Evolutionary conservation across 306 rosid species (phyloP).

Genomic region (Prunus kanzakura): DNA sequence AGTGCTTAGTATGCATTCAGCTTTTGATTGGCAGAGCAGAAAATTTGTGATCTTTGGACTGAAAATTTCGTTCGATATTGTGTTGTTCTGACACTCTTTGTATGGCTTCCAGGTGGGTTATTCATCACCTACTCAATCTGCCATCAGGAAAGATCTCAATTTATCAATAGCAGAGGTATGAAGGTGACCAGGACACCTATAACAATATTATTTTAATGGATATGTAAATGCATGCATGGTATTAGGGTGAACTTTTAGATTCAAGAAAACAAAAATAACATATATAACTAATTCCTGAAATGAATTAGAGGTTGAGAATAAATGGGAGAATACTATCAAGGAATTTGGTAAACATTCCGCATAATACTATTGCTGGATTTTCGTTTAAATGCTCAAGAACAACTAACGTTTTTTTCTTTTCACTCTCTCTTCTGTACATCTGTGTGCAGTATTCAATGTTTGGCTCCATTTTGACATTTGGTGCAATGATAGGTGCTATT

Average conservation of each 20-base stretch:
- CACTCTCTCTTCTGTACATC: not conserved
- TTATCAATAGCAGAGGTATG: conserved; percentile 70
- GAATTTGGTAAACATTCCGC: not conserved
- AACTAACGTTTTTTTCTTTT: not conserved
- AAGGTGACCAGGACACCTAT: not conserved
- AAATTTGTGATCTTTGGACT: not conserved
- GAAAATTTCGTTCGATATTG: not conserved
- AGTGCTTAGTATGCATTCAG: conserved; percentile 15
- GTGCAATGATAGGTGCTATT: conserved; percentile 96
- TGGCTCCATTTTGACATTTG: conserved; percentile 90
- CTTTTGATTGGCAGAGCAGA: not conserved
- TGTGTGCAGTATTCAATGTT: conserved; percentile 70
- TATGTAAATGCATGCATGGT: not conserved
- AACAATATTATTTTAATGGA: not conserved
- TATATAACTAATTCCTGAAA: no score
- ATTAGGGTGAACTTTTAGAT: not conserved
- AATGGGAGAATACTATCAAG: not conserved
- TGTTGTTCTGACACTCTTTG: conserved; percentile 7
- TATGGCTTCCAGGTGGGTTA: conserved; percentile 63
- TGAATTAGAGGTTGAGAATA: no score
- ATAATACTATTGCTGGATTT: not conserved
- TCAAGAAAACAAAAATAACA: not conserved
- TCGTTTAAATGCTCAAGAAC: not conserved
- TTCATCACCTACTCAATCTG: conserved; percentile 81
- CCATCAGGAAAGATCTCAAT: conserved; percentile 57